Evolutionary conservation across 495 filamentous ascomycete genomes (phyloP).

Genomic region (Aspergillus wentii): DNA sequence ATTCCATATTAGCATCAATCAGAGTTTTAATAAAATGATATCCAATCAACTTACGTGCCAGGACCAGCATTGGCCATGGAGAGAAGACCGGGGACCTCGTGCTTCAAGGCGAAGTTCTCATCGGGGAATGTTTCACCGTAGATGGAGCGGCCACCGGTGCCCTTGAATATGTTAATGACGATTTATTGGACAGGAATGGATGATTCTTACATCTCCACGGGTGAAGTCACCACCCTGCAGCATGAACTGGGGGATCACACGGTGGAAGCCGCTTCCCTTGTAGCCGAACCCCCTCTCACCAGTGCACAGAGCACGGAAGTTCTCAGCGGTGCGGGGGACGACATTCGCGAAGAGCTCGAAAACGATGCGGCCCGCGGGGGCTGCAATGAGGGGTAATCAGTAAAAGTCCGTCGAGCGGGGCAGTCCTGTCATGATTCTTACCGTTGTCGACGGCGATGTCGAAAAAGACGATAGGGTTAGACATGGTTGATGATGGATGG

Average conservation of each 20-base stretch:
- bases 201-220: constrained; percentile 78
- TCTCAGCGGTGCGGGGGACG: constrained; percentile 90
- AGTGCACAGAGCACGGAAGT: constrained; percentile 97
- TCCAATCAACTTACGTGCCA: constrained; percentile 57
- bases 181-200: background rate
- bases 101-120: constrained; percentile 87
- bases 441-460: too few relatives aligned
- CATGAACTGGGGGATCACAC: constrained; percentile 98
- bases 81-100: constrained; percentile 81
- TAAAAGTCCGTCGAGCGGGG: too few relatives aligned
- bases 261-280: constrained; percentile 89
- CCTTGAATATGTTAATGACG: constrained; percentile 25
- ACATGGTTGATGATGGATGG: too few relatives aligned
- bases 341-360: constrained; percentile 85
- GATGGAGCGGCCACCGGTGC: constrained; percentile 94
- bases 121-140: constrained; percentile 97
- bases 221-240: constrained; percentile 99
- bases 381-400: too few relatives aligned
- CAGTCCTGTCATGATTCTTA: too few relatives aligned
- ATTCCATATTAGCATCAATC: constrained; percentile 3
- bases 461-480: too few relatives aligned
- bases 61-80: constrained; percentile 98
- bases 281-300: constrained; percentile 83
- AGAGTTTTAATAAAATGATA: constrained; percentile 5
- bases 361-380: constrained; percentile 84